A percentile compares a stretch with the other conserved stretches of the same genome.
These are phyloP conservation scores for Paramarasmius palmivorus DNA, from an alignment of 1,284 basidiomycete species.

Conservation along the genomic window DNA sequence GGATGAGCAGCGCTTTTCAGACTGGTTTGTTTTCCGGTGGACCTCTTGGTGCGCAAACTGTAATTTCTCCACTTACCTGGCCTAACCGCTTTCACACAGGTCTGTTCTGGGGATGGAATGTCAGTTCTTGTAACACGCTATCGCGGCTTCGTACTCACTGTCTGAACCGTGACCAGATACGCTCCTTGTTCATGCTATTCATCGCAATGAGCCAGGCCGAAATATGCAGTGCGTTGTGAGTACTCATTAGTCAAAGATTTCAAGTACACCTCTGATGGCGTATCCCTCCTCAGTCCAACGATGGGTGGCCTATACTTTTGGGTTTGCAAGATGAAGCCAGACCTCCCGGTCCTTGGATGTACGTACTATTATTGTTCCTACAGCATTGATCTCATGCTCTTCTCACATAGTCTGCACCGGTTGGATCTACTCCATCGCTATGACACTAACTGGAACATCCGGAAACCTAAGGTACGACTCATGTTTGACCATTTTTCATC, in stretches of 20 bases:
- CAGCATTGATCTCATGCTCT: slow-evolving; percentile 5
- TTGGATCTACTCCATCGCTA: slow-evolving; percentile 62
- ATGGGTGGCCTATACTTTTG: slow-evolving; percentile 64
- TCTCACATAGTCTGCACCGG: slow-evolving; percentile 52
- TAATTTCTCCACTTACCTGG: neutral
- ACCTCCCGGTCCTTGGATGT: slow-evolving; percentile 56
- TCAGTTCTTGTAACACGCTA: slow-evolving; percentile 26
- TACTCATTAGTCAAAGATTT: slow-evolving; percentile 9
- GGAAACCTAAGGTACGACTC: slow-evolving; percentile 51
- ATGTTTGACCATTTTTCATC: slow-evolving; percentile 1
- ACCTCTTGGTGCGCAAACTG: slow-evolving; percentile 37
- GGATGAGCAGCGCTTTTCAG: slow-evolving; percentile 61
- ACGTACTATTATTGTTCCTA: slow-evolving; percentile 21
- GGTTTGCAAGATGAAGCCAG: slow-evolving; percentile 66
- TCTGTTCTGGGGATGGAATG: slow-evolving; percentile 69
- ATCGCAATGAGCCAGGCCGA: slow-evolving; percentile 59
- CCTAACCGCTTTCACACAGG: slow-evolving; percentile 23
- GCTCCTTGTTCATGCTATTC: slow-evolving; percentile 60
- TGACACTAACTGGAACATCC: slow-evolving; percentile 62
- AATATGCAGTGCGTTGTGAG: slow-evolving; percentile 61
- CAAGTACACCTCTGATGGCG: neutral
- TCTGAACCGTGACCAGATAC: slow-evolving; percentile 37
- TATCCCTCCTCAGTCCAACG: slow-evolving; percentile 39
- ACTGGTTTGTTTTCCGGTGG: slow-evolving; percentile 61
- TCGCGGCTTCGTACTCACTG: neutral